phyloP scores from a whole-genome alignment of 2,329 filamentous ascomycete species.

The Apiospora sp. region DNA sequence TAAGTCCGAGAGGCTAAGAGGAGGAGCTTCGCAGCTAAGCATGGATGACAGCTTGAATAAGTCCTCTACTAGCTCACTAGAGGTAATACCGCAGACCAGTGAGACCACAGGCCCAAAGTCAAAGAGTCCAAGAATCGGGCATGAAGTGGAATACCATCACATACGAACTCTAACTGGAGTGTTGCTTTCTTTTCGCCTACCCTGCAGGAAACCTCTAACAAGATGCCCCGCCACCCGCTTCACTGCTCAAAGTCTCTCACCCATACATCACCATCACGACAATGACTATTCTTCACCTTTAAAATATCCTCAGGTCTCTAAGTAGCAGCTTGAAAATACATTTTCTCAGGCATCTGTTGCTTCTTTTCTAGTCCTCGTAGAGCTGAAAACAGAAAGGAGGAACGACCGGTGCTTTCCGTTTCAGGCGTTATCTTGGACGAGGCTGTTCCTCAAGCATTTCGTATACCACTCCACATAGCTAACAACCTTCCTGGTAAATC shows the following conservation, averaged over 20 bases:
- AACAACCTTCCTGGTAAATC: background rate
- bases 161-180: slow-evolving; percentile 17
- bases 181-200: background rate
- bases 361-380: background rate
- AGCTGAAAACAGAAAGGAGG: background rate
- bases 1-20: slow-evolving; percentile 13
- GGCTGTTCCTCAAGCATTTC: background rate
- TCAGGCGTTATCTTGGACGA: background rate
- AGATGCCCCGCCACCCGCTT: background rate
- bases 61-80: slow-evolving; percentile 7
- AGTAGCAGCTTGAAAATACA: too few species aligned
- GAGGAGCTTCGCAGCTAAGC: slow-evolving; percentile 11
- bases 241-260: background rate
- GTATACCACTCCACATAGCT: background rate
- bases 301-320: background rate
- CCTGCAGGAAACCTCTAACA: background rate
- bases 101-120: background rate
- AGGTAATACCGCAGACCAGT: background rate
- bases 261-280: background rate
- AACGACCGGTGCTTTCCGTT: background rate
- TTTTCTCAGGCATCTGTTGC: too few species aligned
- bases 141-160: slow-evolving; percentile 2
- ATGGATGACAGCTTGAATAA: slow-evolving; percentile 21
- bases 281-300: background rate
- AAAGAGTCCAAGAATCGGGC: slow-evolving; percentile 14